A percentile compares a stretch with the other conserved stretches of the same genome.
Evolutionary conservation across 805 yeast genomes (phyloP).

Genomic region (Yamadazyma paraphyllophila): DNA sequence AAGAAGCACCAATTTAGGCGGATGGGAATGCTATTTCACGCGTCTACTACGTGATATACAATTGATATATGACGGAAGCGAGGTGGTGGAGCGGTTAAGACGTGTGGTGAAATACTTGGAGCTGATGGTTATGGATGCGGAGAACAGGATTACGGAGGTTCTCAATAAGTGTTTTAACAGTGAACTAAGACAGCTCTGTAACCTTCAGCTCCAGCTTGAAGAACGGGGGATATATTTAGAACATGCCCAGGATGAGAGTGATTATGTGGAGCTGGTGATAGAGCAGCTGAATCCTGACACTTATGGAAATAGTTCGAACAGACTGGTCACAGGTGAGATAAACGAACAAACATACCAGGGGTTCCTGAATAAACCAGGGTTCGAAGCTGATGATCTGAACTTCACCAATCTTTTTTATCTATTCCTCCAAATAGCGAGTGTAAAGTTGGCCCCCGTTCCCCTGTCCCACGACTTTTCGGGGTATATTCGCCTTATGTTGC

Average conservation of each 20-base stretch:
- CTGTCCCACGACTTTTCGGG: conserved; percentile 10
- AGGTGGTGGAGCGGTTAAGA: not conserved
- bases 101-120: not conserved
- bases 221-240: conserved; percentile 7
- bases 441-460: conserved; percentile 8
- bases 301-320: not conserved
- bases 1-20: not conserved
- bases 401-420: conserved; percentile 12
- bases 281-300: not conserved
- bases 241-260: not conserved
- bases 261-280: not conserved
- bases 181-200: conserved; percentile 13
- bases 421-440: conserved; percentile 9
- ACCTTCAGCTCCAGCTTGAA: conserved; percentile 12
- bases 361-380: conserved; percentile 9
- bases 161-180: conserved; percentile 12
- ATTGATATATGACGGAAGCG: not conserved
- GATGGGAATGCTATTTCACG: not conserved
- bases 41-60: not conserved
- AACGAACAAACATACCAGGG: conserved; percentile 5
- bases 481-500: conserved; percentile 3
- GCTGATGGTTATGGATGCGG: not conserved
- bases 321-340: too few relatives aligned
- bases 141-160: conserved; percentile 2
- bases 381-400: conserved; percentile 9